Base-by-base conservation (phyloP, 1,284 basidiomycete genomes). In the Schizopora paradoxa region DNA sequence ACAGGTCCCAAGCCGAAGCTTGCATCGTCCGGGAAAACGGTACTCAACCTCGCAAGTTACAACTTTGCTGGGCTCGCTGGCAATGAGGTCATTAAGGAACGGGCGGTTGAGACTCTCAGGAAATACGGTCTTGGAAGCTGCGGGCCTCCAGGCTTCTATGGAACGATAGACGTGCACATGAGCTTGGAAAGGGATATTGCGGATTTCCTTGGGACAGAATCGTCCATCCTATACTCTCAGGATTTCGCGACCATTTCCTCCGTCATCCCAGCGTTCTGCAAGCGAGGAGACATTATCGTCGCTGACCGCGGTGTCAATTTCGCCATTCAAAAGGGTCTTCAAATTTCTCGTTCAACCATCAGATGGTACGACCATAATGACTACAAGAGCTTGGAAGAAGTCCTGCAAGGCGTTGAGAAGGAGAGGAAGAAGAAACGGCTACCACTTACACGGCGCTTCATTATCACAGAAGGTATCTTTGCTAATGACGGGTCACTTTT, bases 301-400 rank as follows among this genome's bases (percentile, higher is more conserved):
- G 94, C 92, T 2, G 96, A 99, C 64, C 82, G 91, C 23, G 83
- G 86, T 32, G 86, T 95, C 57, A 96, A 91, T 66, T 94, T 98
- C 66, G 83, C 91, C 18, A 91, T 98, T 52, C 93, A 98, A 65
- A 96, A 95, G 65, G 96, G 94, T n/a, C 82, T 99, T 25, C 89
- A 97, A 65, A 91, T 98, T 52, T 92, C 89, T 26, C 86, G 96
- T 41, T 92, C 86, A 16, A 94, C 87, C 1, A 80, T 98, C 39
- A 80, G 87, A 35, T 99, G 92, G 92, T 99, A 84, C 63, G 92
- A 97, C 55, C 95, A 99, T 66, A 95, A 96, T 59, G 91, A 97
- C 63, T 76, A 94, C 62, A 79, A 84, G 56, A 92, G 88, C 56
- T 76, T 99, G 21, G 92, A 96, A 64, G 80, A 91, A 8, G 89